Evolutionary conservation across 768 basidiomycete genomes (phyloP), one percentile per base, ranked within the genome.

Genomic region (Pleurotus citrinopileatus): DNA sequence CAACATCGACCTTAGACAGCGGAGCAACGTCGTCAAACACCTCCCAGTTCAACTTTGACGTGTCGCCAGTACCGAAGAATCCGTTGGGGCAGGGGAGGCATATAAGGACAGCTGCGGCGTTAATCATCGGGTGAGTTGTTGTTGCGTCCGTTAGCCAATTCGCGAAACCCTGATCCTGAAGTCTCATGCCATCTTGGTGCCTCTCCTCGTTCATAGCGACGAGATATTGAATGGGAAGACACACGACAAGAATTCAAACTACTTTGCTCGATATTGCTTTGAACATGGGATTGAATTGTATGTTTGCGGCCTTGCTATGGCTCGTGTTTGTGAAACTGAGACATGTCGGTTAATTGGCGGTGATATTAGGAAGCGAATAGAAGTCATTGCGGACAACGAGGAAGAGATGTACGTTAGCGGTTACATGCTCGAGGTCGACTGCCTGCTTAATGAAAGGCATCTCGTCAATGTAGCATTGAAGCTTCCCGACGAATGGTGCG

Each of bases 201-300:
- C 26, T 23, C 25, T 46, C 27, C 32, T 50, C 12, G 13, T 7
- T 34, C 34, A 34, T 60, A 93, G 92, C 7, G 92, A 95, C 68
- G 93, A 96, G 63, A 93, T 96, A 29, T 71, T 98, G 50, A 96
- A 96, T 58, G 94, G 94, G 40, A 93, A 94, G 78, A 93, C 91
- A 0, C 80, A 82, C 44, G 91, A 93, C 67, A 74, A 81, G 12
- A 93, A 94, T 70, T 89, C 89, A 1, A 82, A 94, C 67, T 89
- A 83, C 70, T 91, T 96, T 63, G 91, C 93, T 2, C 84, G 84
- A 61, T 92, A 84, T 65, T 90, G 90, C 64, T 98, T 97, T 65
- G 88, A 94, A 63, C 80, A 91, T 50, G 95, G 89, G 2, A 79
- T 93, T 27, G 82, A 91, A 55, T 67, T 94, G 86, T 91, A 74